Base-by-base conservation (phyloP, 176 grass and related monocot genomes). In the Eragrostis curvula region DNA sequence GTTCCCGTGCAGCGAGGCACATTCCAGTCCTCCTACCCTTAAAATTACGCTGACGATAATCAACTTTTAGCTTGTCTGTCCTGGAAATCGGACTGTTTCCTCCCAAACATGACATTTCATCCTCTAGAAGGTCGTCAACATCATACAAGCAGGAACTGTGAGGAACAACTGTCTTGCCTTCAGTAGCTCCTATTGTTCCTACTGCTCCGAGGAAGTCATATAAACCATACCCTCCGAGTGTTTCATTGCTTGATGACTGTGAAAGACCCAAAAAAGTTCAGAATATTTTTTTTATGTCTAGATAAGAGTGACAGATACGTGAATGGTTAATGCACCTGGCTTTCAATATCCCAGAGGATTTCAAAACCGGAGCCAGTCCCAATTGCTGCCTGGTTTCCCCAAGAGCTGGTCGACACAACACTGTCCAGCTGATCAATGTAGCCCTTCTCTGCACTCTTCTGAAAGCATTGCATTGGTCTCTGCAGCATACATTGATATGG, bases 321-420 rank as follows among this genome's bases (percentile, higher is more conserved):
- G 12, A 87, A 76, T 87, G 42, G 25, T 55, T 0, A 14, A 15
- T 23, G 1, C 75, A 84, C 84, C 66, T 56, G 18, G 62, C 73
- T 87, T 16, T 81, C 41, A 65, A 91, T 46, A 10, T 94, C 82
- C 88, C 88, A 94, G 65, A 74, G 51, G 78, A 94, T 94, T 80
- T 86, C 40, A n/a, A 94, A 91, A 72, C 83, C 45, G 78, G 88
- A 90, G 64, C 83, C 83, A 69, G 86, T 91, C 40, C 88, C 86
- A 36, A 91, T 83, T 60, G 80, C 70, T 46, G 78, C 46, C 20
- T 63, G 76, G 57, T 84, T 87, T 14, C 92, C 92, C 92, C 83
- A 94, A 68, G 86, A 91, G 66, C 92, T 89, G 53, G 76, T 69
- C 48, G 92, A 94, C 63, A 94, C 92, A 76, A 91, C 52, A 78